Conservation (phyloP, 1,139 yeast genomes). For the Yamadazyma oceani region DNA sequence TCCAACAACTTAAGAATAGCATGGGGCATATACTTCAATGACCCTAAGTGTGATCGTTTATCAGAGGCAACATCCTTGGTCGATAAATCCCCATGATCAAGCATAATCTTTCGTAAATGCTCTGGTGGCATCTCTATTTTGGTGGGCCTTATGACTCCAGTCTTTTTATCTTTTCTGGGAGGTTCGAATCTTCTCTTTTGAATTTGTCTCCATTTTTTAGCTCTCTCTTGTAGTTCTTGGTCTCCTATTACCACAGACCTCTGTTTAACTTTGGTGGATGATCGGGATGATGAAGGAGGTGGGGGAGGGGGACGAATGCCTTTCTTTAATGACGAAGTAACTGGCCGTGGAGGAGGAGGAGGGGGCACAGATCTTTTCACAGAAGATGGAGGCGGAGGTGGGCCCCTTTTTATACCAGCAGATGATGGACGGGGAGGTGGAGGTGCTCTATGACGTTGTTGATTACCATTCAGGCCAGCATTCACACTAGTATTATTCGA, state of each 20-base stretch:
- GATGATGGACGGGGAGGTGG: conserved; percentile 16
- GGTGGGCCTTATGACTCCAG: conserved; percentile 52
- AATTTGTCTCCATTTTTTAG: conserved; percentile 61
- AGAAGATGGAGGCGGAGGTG: conserved; percentile 13
- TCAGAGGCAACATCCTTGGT: conserved; percentile 82
- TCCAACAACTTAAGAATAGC: conserved; percentile 86
- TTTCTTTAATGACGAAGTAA: conserved; percentile 4
- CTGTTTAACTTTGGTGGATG: conserved; percentile 17
- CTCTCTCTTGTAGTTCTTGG: conserved; percentile 39
- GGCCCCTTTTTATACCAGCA: conserved; percentile 8
- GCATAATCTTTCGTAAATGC: conserved; percentile 81
- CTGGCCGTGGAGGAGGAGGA: conserved; percentile 21
- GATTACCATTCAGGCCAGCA: no score
- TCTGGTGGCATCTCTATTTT: conserved; percentile 94
- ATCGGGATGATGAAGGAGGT: conserved; percentile 3
- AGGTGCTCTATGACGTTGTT: conserved; percentile 7
- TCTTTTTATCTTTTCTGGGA: conserved; percentile 24
- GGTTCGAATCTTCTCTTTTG: conserved; percentile 56
- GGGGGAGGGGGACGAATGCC: conserved; percentile 1
- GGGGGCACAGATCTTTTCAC: conserved; percentile 16
- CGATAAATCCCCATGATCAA: conserved; percentile 84
- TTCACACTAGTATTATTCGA: background rate
- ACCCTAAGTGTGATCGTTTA: conserved; percentile 85
- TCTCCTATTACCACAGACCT: conserved; percentile 8
- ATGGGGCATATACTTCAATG: conserved; percentile 93